Evolutionary conservation across 1,284 basidiomycete species (phyloP), one percentile per base, ranked within the genome.

Genomic region (Porogramme epimiltina): DNA sequence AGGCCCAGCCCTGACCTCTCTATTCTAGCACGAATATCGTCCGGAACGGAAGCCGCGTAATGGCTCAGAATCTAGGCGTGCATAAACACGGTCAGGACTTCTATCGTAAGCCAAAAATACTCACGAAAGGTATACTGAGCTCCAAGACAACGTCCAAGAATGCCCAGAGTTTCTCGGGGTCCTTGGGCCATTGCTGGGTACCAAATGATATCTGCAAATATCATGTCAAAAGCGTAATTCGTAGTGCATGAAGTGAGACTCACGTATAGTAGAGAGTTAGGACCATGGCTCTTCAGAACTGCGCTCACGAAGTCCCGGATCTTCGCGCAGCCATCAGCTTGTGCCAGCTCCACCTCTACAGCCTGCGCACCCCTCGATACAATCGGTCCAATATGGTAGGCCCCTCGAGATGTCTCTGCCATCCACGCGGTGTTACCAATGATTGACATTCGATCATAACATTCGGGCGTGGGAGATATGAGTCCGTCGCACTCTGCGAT

Each of bases 41-140:
- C 54, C 3, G 61, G 59, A 4, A 62, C n/a, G 3, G 18, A n/a
- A 4, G 55, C 47, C 4, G 48, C 38, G 10, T 51, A 49, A 5
- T 59, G 52, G 47, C 54, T 60, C 47, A 63, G n/a, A 20, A 63
- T 60, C 62, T 63, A 24, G 3, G 3, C 13, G n/a, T n/a, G n/a
- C n/a, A n/a, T n/a, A n/a, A n/a, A n/a, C n/a, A n/a, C n/a, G n/a
- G n/a, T n/a, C n/a, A n/a, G n/a, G n/a, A n/a, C n/a, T n/a, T n/a
- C n/a, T n/a, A n/a, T n/a, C n/a, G n/a, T n/a, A n/a, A n/a, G n/a
- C n/a, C n/a, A n/a, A n/a, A n/a, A n/a, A n/a, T n/a, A n/a, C 56
- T 25, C 22, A 59, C 57, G 42, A 59, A 59, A 11, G 57, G 57
- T 11, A 59, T 54, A 1, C 45, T 25, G 4, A 45, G 42, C 22